These are phyloP conservation scores for Coemansia sp. DNA, from an alignment of 192 early-diverging fungal genomes.

Conservation along the genomic window DNA sequence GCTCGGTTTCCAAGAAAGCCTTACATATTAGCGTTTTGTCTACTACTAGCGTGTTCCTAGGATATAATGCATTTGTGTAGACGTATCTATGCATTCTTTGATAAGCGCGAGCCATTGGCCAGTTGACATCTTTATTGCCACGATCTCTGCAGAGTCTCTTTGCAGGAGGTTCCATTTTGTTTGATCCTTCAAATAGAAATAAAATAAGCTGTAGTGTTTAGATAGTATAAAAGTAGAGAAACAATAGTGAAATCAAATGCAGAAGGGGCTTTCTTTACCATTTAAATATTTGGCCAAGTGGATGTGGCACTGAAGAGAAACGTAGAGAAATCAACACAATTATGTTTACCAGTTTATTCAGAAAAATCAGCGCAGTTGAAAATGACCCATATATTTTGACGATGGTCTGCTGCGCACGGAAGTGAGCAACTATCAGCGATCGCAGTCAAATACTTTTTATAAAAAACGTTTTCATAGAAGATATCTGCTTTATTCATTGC, in stretches of 20 bases:
- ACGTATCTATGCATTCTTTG: neutral
- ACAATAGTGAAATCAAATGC: too few relatives aligned
- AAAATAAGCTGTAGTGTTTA: too few relatives aligned
- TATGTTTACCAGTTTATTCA: neutral
- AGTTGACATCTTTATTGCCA: neutral
- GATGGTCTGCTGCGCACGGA: neutral
- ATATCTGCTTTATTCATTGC: neutral
- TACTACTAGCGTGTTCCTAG: neutral
- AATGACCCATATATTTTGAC: neutral
- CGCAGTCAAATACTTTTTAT: neutral
- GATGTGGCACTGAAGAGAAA: neutral
- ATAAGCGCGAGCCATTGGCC: neutral
- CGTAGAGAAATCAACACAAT: too few relatives aligned
- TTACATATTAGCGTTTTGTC: conserved; percentile 11
- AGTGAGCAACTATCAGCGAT: neutral
- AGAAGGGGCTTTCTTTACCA: too few relatives aligned
- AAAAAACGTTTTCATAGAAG: neutral
- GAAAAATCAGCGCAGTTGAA: neutral
- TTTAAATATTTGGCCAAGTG: too few relatives aligned
- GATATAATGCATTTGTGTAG: neutral
- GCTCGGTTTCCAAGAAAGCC: conserved; percentile 8
- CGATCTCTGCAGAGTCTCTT: neutral
- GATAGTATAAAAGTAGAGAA: too few relatives aligned
- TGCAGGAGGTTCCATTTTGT: neutral
- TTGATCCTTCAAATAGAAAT: too few relatives aligned